Percentiles rank a stretch among this genome's conserved stretches.
These are phyloP conservation scores for Crithidia sp. DNA, from an alignment of 208 protist species.

Conservation along the genomic window DNA sequence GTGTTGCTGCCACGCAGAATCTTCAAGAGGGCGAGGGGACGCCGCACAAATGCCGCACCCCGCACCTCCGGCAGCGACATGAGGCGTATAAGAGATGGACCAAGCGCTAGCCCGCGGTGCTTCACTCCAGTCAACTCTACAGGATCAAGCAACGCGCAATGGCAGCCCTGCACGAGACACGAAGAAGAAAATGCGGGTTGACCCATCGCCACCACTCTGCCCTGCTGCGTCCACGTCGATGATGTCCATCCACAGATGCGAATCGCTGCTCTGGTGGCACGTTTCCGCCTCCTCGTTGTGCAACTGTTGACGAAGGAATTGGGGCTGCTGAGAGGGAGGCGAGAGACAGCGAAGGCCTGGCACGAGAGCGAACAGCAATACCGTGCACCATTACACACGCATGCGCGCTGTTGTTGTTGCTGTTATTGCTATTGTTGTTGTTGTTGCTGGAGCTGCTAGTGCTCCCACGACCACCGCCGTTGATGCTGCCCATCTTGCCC, in stretches of 20 bases:
- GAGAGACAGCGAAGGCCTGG: neutral
- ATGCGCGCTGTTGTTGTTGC: neutral
- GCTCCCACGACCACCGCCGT: no score
- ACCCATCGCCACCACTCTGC: neutral
- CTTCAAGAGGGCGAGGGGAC: slow-evolving; percentile 26
- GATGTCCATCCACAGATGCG: slow-evolving; percentile 21
- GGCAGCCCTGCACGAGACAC: slow-evolving; percentile 12
- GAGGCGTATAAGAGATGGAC: slow-evolving; percentile 53
- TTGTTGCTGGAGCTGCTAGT: no score
- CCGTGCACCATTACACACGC: slow-evolving; percentile 46
- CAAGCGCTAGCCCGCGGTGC: slow-evolving; percentile 53
- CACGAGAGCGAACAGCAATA: slow-evolving; percentile 49
- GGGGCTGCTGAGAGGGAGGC: neutral
- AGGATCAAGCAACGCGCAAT: slow-evolving; percentile 51
- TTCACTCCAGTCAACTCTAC: slow-evolving; percentile 48
- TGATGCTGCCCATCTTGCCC: no score
- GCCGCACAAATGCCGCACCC: slow-evolving; percentile 23
- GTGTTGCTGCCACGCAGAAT: slow-evolving; percentile 3
- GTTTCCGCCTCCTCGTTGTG: neutral
- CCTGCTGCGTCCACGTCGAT: slow-evolving; percentile 11
- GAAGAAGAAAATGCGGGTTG: neutral
- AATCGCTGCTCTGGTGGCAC: neutral
- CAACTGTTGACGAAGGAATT: neutral
- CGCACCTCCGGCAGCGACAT: slow-evolving; percentile 29
- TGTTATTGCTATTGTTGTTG: neutral